Evolutionary conservation across 1,284 basidiomycete genomes (phyloP).

Genomic region (Puccinia sorghi): DNA sequence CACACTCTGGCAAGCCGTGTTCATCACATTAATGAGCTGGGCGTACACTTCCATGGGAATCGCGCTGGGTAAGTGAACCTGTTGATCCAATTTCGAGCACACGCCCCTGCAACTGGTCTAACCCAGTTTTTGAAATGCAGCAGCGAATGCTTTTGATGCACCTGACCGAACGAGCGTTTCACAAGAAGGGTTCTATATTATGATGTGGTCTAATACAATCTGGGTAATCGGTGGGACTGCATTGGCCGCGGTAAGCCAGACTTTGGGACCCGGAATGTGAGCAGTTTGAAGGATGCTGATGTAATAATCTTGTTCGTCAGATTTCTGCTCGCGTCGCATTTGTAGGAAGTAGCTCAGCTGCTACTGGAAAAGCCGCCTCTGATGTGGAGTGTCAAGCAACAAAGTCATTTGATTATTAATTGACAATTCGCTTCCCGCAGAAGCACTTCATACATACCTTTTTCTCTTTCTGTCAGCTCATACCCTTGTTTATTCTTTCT

Average conservation of each 20-base stretch:
- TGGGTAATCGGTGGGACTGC: slow-evolving; percentile 8
- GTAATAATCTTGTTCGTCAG: neutral
- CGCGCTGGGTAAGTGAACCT: slow-evolving; percentile 3
- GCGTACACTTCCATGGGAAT: slow-evolving; percentile 15
- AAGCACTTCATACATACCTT: no score
- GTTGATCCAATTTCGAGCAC: neutral
- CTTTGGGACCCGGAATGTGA: neutral
- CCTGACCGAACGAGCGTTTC: neutral
- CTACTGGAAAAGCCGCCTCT: neutral
- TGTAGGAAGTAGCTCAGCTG: neutral
- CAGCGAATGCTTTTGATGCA: neutral
- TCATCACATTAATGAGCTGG: neutral
- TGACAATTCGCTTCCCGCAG: neutral
- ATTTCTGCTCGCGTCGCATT: slow-evolving; percentile 8
- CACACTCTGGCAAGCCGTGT: slow-evolving; percentile 6
- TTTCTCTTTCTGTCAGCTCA: no score
- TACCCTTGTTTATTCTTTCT: no score
- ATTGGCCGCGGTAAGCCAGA: neutral
- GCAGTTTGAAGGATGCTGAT: neutral
- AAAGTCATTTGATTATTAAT: slow-evolving; percentile 24
- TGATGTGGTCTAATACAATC: slow-evolving; percentile 8
- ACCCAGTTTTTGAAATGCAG: neutral
- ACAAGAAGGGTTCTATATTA: slow-evolving; percentile 2
- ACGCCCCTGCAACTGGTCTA: neutral
- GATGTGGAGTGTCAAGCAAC: slow-evolving; percentile 4